Conservation (phyloP, 139 green algal species). For the Chlamydomonas sp. region DNA sequence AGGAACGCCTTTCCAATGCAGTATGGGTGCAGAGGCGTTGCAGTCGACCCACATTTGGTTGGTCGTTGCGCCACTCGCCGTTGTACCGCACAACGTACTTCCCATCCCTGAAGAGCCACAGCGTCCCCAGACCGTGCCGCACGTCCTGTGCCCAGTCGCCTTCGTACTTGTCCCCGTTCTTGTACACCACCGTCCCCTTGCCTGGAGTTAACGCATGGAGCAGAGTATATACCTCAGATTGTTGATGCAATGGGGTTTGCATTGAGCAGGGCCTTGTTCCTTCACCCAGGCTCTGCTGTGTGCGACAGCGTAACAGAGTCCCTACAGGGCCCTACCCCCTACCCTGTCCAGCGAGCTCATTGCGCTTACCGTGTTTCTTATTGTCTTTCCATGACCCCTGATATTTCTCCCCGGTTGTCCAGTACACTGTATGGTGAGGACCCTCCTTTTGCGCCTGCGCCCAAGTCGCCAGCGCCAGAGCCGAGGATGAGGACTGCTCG, state of each 20-base stretch:
- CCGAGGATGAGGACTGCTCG: neutral
- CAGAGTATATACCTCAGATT: neutral
- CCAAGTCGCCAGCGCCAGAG: neutral
- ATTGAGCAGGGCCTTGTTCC: neutral
- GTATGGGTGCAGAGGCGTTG: neutral
- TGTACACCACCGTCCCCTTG: constrained; percentile 75
- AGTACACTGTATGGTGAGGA: constrained; percentile 67
- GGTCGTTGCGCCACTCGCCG: constrained; percentile 69
- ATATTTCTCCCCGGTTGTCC: constrained; percentile 64
- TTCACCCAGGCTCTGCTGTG: neutral
- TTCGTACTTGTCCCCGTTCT: constrained; percentile 82
- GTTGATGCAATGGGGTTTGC: neutral
- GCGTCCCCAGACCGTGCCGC: constrained; percentile 68
- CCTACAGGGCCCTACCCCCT: neutral
- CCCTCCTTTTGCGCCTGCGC: constrained; percentile 75
- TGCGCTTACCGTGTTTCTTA: constrained; percentile 65
- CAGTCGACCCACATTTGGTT: constrained; percentile 43
- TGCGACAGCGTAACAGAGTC: neutral
- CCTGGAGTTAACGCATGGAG: constrained; percentile 27
- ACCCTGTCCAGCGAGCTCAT: too few relatives aligned
- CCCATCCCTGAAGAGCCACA: constrained; percentile 66
- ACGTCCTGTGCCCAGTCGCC: constrained; percentile 71
- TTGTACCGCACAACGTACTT: constrained; percentile 77
- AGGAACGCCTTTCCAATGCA: neutral
- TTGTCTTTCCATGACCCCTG: constrained; percentile 74